A percentile compares a stretch with the other conserved stretches of the same genome.
Conservation (phyloP, 2,329 filamentous ascomycete genomes). For the Penicillium frequentans region DNA sequence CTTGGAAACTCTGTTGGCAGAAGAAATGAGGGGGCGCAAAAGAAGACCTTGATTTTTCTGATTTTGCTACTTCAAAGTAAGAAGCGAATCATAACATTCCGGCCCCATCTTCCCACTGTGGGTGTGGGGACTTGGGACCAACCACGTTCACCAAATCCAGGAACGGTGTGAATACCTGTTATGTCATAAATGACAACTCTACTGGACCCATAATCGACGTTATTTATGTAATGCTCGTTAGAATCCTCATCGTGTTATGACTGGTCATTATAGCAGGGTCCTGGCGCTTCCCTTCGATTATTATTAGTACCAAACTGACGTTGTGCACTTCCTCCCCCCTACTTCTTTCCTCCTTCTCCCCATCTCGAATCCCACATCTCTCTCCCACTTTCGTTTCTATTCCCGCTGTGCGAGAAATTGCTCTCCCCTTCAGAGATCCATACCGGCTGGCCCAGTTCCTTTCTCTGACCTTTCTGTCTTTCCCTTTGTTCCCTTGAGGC, state of each 20-base stretch:
- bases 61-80: not conserved
- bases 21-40: not conserved
- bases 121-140: not conserved
- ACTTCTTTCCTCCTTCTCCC: conserved; percentile 11
- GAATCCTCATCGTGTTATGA: not conserved
- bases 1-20: not conserved
- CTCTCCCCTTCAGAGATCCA: conserved; percentile 26
- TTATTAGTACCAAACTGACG: conserved; percentile 23
- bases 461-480: conserved; percentile 26
- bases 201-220: not conserved
- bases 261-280: not conserved
- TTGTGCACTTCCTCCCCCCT: conserved; percentile 14
- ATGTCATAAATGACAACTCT: not conserved
- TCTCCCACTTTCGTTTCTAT: conserved; percentile 27
- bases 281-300: conserved; percentile 9
- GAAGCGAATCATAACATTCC: not conserved
- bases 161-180: conserved; percentile 1
- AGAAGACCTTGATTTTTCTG: not conserved
- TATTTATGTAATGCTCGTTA: not conserved
- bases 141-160: not conserved
- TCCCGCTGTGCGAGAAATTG: conserved; percentile 37
- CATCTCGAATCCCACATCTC: conserved; percentile 16
- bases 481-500: conserved; percentile 34
- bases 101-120: not conserved
- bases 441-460: conserved; percentile 38